Evolutionary conservation across 352 stramenopile species (phyloP).

Genomic region (Globisporangium parvum): DNA sequence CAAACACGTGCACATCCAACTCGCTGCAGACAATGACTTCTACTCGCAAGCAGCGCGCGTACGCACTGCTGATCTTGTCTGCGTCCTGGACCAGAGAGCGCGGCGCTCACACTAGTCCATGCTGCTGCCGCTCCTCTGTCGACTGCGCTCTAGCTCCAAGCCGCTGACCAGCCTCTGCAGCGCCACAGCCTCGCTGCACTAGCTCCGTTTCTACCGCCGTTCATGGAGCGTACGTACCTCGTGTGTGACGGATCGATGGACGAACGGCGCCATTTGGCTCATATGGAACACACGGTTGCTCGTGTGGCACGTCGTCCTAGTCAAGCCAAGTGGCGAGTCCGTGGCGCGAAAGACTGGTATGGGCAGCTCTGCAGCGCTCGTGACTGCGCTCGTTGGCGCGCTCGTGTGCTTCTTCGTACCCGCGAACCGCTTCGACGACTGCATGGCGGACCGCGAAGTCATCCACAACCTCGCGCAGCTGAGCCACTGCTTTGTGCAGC

Average conservation of each 20-base stretch:
- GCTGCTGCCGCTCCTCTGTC: neutral
- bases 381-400: slow-evolving; percentile 92
- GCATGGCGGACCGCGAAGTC: slow-evolving; percentile 31
- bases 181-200: slow-evolving; percentile 68
- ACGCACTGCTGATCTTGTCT: neutral
- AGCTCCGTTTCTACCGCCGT: slow-evolving; percentile 77
- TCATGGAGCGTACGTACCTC: slow-evolving; percentile 20
- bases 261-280: neutral
- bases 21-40: slow-evolving; percentile 96
- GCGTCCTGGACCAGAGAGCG: neutral
- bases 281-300: neutral
- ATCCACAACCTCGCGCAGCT: slow-evolving; percentile 95
- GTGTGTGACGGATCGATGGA: neutral
- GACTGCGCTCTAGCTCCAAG: slow-evolving; percentile 47
- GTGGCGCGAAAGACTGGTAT: slow-evolving; percentile 94
- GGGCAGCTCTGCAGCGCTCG: slow-evolving; percentile 93
- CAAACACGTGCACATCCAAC: slow-evolving; percentile 55
- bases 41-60: slow-evolving; percentile 89
- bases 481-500: slow-evolving; percentile 93
- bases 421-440: slow-evolving; percentile 13
- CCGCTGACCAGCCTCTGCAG: slow-evolving; percentile 43
- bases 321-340: slow-evolving; percentile 26
- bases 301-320: slow-evolving; percentile 10
- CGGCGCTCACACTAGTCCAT: no score
- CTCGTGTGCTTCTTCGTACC: slow-evolving; percentile 85